Evolutionary conservation across 2,329 filamentous ascomycete species (phyloP).

Genomic region (Pseudogymnoascus sp.): DNA sequence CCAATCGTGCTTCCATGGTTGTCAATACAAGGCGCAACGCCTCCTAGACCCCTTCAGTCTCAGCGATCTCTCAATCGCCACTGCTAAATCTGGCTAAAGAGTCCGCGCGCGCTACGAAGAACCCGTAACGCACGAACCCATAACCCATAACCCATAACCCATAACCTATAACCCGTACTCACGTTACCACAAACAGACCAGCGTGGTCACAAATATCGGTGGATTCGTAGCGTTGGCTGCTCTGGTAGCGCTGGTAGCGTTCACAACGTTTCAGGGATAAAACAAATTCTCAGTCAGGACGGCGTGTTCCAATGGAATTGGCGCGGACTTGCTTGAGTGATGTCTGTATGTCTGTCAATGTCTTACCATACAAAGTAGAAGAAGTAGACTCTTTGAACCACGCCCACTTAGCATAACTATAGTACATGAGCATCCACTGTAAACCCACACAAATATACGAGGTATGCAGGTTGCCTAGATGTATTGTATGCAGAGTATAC

Average conservation of each 20-base stretch:
- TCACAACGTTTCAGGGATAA: not conserved
- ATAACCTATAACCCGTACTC: not conserved
- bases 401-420: not conserved
- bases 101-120: not conserved
- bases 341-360: not conserved
- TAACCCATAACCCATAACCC: not conserved
- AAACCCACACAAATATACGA: not conserved
- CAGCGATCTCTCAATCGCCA: not conserved
- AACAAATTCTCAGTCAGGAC: not conserved
- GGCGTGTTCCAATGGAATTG: not conserved
- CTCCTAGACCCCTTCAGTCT: not conserved
- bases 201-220: not conserved
- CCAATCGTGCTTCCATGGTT: not conserved
- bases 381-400: not conserved
- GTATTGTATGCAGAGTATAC: not conserved
- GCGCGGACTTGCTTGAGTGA: not conserved
- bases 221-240: not conserved
- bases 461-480: not conserved
- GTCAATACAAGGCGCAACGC: not conserved
- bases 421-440: not conserved
- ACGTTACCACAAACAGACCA: not conserved
- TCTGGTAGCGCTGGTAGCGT: not conserved
- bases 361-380: not conserved
- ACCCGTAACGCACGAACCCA: not conserved
- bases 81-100: not conserved